These are phyloP conservation scores for Helichrysum umbraculigerum DNA, from an alignment of 129 eudicot species.

Conservation along the genomic window DNA sequence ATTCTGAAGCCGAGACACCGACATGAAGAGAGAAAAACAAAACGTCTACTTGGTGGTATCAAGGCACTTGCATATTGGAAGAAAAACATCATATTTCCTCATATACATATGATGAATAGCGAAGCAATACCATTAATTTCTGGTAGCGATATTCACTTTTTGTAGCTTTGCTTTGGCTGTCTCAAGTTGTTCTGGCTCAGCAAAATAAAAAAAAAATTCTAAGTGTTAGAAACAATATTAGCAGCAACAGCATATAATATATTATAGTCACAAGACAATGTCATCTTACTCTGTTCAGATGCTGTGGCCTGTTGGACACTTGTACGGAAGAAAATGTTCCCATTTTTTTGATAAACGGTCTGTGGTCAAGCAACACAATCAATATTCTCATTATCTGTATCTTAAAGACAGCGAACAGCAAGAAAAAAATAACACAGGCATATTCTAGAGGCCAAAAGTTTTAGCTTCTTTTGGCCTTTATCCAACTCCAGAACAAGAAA, in stretches of 20 bases:
- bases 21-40: too few species aligned
- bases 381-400: neutral
- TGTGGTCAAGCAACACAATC: slow-evolving; percentile 28
- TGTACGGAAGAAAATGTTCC: slow-evolving; percentile 72
- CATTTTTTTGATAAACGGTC: slow-evolving; percentile 77
- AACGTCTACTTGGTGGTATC: too few species aligned
- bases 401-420: slow-evolving; percentile 1
- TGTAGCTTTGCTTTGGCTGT: slow-evolving; percentile 52
- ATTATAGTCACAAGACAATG: neutral
- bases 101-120: neutral
- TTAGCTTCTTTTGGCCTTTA: neutral
- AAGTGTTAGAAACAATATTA: neutral
- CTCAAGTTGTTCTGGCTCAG: slow-evolving; percentile 59
- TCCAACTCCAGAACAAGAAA: neutral
- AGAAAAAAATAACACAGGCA: neutral
- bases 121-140: slow-evolving; percentile 3
- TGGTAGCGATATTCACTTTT: slow-evolving; percentile 36
- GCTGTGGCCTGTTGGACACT: slow-evolving; percentile 62
- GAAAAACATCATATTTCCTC: too few species aligned
- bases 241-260: neutral
- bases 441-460: neutral
- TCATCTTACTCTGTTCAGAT: slow-evolving; percentile 66
- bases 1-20: too few species aligned
- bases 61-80: too few species aligned
- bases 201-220: neutral